Conservation (phyloP, 2,329 filamentous ascomycete species). For the Aspergillus texensis region DNA sequence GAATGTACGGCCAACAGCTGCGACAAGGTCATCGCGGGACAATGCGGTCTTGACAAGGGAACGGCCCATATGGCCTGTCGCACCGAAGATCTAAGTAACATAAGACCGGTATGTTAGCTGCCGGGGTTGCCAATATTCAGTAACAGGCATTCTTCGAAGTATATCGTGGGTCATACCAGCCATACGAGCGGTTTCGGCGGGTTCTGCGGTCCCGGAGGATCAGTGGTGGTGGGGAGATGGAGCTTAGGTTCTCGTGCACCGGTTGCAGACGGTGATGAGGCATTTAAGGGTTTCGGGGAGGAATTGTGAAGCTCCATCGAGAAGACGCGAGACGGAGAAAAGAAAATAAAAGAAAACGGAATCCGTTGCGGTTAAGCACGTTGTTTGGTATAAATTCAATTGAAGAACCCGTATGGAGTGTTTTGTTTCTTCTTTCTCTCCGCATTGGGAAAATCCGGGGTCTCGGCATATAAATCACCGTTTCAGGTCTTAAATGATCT, state of each 20-base stretch:
- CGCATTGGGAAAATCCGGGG: conserved; percentile 28
- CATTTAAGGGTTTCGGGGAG: conserved; percentile 22
- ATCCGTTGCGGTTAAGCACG: background rate
- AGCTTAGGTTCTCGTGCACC: conserved; percentile 47
- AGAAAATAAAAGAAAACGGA: conserved; percentile 6
- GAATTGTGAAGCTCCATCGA: conserved; percentile 32
- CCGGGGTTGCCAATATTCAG: background rate
- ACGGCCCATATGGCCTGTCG: conserved; percentile 94
- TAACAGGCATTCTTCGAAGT: background rate
- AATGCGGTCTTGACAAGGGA: conserved; percentile 84
- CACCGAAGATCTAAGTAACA: conserved; percentile 74
- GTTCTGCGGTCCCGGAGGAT: conserved; percentile 73
- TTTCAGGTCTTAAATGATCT: background rate
- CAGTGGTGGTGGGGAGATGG: conserved; percentile 78
- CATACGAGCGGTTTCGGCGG: conserved; percentile 78
- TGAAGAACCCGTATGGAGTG: too few species aligned
- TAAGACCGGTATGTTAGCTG: background rate
- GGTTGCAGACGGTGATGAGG: conserved; percentile 28
- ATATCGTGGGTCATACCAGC: conserved; percentile 65
- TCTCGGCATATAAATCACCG: conserved; percentile 3
- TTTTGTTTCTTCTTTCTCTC: conserved; percentile 17
- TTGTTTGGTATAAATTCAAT: background rate
- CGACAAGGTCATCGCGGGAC: conserved; percentile 78
- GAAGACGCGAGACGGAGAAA: background rate
- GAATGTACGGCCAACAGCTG: conserved; percentile 80